Evolutionary conservation across 129 eudicot genomes (phyloP), one percentile per base, ranked within the genome.

Genomic region (carrot (Daucus carota)): DNA sequence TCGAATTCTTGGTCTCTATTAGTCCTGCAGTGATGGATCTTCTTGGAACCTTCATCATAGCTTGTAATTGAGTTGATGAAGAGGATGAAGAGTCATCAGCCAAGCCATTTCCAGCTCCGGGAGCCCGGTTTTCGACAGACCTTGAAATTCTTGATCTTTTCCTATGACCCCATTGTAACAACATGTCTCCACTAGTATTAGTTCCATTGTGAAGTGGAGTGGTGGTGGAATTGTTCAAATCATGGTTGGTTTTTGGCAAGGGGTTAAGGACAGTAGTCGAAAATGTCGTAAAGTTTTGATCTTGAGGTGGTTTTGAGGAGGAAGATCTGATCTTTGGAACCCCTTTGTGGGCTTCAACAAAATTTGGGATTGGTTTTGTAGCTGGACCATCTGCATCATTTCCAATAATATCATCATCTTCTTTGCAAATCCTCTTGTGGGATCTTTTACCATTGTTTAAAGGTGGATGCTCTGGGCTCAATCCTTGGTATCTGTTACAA

Each of bases 161-260:
- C 16, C 79, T 73, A 20, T 77, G 85, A 36, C 82, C 85, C 85
- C 85, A 82, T 67, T 82, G 85, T 54, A 78, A 70, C 48, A 82
- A 57, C 31, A 68, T 46, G 45, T 74, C 50, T 20, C 77, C 74
- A 31, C 73, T 36, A 68, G 41, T 65, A 60, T 5, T 31, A 24
- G 50, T 31, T 13, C 47, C 54, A 34, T 71, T 28, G 5, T 36
- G 40, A 42, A 22, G 14, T 42, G 60, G 67, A 65, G 43, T 36
- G 34, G 11, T 20, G 14, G 17, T 48, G 6, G 10, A 29, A 36
- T 70, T 60, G 42, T 46, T 79, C 42, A 72, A 24, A 62, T 41
- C 57, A 40, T 72, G 48, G 46, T n/a, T 38, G 15, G 31, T 79
- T 52, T 67, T 76, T 34, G 72, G 73, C 26, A 63, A 33, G 24